Evolutionary conservation across 768 basidiomycete species (phyloP).

Genomic region (Collybiopsis confluens): DNA sequence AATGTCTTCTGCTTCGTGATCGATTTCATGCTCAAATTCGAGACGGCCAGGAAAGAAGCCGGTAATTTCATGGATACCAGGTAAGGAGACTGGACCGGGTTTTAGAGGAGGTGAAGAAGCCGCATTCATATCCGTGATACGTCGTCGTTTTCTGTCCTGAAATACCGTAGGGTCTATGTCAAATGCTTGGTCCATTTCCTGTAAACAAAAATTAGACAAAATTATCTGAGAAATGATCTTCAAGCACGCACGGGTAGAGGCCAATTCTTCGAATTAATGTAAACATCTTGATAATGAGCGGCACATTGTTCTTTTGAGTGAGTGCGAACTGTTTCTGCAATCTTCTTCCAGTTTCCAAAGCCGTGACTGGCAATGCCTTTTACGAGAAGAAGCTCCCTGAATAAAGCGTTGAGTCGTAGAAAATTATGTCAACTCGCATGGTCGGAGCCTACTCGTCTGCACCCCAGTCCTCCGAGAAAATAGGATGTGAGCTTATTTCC

Average conservation of each 20-base stretch:
- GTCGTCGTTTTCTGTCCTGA: conserved; percentile 81
- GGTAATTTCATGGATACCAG: conserved; percentile 87
- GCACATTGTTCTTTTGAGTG: conserved; percentile 92
- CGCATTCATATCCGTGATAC: conserved; percentile 78
- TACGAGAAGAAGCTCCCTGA: conserved; percentile 82
- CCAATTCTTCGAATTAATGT: conserved; percentile 75
- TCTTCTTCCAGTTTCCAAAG: conserved; percentile 95
- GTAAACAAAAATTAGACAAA: too few species aligned
- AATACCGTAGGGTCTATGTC: conserved; percentile 78
- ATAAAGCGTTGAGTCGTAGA: background rate
- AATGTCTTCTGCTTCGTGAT: conserved; percentile 94
- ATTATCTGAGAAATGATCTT: conserved; percentile 3
- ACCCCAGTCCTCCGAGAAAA: conserved; percentile 94
- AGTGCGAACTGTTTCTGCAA: conserved; percentile 92
- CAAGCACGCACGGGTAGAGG: conserved; percentile 66
- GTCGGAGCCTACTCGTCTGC: conserved; percentile 79
- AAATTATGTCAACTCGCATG: background rate
- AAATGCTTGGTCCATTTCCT: conserved; percentile 60
- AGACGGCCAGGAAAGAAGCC: conserved; percentile 95
- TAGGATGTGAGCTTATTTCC: conserved; percentile 96
- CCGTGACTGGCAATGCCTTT: conserved; percentile 87
- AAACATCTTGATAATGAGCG: conserved; percentile 79
- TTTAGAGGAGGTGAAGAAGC: conserved; percentile 56
- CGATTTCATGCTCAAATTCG: conserved; percentile 96
- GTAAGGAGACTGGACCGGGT: conserved; percentile 80